phyloP scores from a whole-genome alignment of 768 basidiomycete genomes.

The Boletales sp. region DNA sequence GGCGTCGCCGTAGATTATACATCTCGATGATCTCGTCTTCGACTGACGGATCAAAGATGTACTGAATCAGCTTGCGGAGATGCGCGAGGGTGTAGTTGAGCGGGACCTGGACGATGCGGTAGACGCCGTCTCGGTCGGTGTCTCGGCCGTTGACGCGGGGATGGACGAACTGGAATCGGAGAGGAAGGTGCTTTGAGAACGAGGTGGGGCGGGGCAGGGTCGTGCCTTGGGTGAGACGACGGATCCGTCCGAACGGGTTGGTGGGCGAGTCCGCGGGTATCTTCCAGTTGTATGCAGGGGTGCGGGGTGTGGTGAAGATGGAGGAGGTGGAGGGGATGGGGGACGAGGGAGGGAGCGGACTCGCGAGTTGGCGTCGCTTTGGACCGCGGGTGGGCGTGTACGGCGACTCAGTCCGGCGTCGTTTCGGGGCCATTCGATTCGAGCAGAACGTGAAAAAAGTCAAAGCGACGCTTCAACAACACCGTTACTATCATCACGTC shows the following conservation, averaged over 20 bases:
- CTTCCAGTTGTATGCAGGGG: constrained; percentile 39
- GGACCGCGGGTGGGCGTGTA: constrained; percentile 30
- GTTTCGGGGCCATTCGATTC: constrained; percentile 29
- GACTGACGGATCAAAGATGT: constrained; percentile 43
- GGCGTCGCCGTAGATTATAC: constrained; percentile 24
- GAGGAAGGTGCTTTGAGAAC: constrained; percentile 57
- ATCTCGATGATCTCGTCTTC: constrained; percentile 22
- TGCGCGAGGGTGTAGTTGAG: constrained; percentile 67
- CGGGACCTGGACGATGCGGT: constrained; percentile 67
- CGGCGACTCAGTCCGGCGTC: constrained; percentile 25
- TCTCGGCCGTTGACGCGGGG: constrained; percentile 21
- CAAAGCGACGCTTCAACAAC: constrained; percentile 3
- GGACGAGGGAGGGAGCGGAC: constrained; percentile 26
- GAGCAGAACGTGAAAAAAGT: constrained; percentile 1
- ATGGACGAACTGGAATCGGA: constrained; percentile 60
- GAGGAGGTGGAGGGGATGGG: constrained; percentile 27
- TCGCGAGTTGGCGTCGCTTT: constrained; percentile 20
- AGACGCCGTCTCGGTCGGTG: constrained; percentile 46
- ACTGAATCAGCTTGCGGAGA: constrained; percentile 58
- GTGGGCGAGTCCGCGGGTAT: constrained; percentile 64
- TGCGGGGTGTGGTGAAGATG: constrained; percentile 31
- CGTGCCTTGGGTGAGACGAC: constrained; percentile 36
- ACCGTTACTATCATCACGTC: constrained; percentile 2
- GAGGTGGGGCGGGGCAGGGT: constrained; percentile 42
- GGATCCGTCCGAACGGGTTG: constrained; percentile 64